phyloP scores from a whole-genome alignment of 805 yeast genomes.

The Suhomyces sp. region DNA sequence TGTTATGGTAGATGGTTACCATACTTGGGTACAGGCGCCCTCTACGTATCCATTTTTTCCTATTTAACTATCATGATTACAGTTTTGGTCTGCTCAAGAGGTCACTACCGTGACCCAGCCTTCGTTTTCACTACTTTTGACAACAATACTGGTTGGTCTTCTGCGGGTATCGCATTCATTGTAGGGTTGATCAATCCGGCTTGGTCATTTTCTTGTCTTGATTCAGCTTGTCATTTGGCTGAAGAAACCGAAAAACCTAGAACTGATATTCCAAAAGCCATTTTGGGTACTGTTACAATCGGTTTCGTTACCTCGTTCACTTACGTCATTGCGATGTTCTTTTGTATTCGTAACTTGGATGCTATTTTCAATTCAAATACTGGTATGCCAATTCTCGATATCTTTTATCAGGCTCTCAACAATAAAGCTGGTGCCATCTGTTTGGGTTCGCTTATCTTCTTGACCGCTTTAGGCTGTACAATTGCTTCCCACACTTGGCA shows the following conservation, averaged over 20 bases:
- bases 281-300: slow-evolving; percentile 39
- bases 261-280: slow-evolving; percentile 38
- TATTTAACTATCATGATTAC: slow-evolving; percentile 35
- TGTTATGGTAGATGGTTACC: slow-evolving; percentile 38
- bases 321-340: slow-evolving; percentile 41
- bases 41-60: slow-evolving; percentile 34
- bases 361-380: slow-evolving; percentile 26
- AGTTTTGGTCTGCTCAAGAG: slow-evolving; percentile 37
- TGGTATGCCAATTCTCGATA: slow-evolving; percentile 41
- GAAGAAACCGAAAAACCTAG: slow-evolving; percentile 40
- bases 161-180: slow-evolving; percentile 35
- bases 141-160: slow-evolving; percentile 29
- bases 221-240: slow-evolving; percentile 41
- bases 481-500: slow-evolving; percentile 44
- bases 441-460: slow-evolving; percentile 32
- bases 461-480: slow-evolving; percentile 39
- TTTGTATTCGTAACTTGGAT: slow-evolving; percentile 32
- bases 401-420: slow-evolving; percentile 37
- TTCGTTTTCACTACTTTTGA: slow-evolving; percentile 24
- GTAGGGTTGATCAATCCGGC: slow-evolving; percentile 38
- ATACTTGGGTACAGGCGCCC: slow-evolving; percentile 30
- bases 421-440: slow-evolving; percentile 36
- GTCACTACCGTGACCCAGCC: slow-evolving; percentile 28
- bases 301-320: slow-evolving; percentile 40
- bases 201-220: slow-evolving; percentile 41